Conservation (phyloP, 495 filamentous ascomycete species). For the Barbatosphaeria neglecta region DNA sequence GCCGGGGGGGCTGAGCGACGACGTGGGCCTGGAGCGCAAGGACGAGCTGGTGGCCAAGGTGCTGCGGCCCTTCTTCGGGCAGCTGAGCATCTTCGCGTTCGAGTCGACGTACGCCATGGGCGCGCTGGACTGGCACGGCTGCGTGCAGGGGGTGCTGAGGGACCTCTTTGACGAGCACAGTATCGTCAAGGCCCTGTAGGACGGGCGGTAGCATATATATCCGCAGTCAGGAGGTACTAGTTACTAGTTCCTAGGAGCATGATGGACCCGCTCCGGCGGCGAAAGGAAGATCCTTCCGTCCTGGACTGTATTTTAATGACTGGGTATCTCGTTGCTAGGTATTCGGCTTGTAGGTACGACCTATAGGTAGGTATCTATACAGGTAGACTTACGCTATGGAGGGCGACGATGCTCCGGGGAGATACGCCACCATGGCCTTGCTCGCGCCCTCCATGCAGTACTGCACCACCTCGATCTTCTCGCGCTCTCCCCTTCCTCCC, state of each 20-base stretch:
- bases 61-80: conserved; percentile 77
- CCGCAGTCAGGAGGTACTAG: no score
- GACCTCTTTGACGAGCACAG: conserved; percentile 77
- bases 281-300: no score
- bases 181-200: conserved; percentile 43
- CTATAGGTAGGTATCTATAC: no score
- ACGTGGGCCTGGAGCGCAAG: conserved; percentile 39
- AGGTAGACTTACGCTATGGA: no score
- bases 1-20: conserved; percentile 35
- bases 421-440: conserved; percentile 54
- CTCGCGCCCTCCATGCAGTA: conserved; percentile 87
- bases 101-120: conserved; percentile 85
- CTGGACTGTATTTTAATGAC: no score
- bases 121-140: conserved; percentile 54
- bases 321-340: no score
- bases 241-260: no score
- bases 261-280: no score
- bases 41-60: conserved; percentile 65
- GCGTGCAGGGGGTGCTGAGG: conserved; percentile 52
- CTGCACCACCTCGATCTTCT: conserved; percentile 60
- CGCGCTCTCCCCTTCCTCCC: no score
- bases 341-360: no score
- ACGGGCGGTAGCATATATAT: no score
- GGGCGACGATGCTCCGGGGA: conserved; percentile 17
- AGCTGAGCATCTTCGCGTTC: conserved; percentile 83